Evolutionary conservation across 1,284 basidiomycete genomes (phyloP).

Genomic region (Schizopora paradoxa): DNA sequence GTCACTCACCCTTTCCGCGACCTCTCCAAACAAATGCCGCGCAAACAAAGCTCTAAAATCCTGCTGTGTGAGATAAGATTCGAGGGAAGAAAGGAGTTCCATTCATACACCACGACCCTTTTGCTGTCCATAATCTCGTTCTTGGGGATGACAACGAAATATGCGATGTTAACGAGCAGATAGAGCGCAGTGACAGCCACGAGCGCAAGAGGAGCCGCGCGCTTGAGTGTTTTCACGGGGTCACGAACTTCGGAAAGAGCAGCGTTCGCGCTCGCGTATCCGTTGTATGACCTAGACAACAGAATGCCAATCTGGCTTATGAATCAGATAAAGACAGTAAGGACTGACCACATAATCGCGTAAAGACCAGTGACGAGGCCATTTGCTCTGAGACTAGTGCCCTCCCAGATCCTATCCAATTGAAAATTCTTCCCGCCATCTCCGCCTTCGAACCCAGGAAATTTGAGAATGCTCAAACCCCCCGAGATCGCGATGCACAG

Average conservation of each 20-base stretch:
- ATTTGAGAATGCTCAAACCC: constrained; percentile 45
- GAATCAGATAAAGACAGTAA: not conserved
- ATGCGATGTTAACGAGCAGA: constrained; percentile 59
- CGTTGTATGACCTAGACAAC: constrained; percentile 54
- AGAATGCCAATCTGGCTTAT: not conserved
- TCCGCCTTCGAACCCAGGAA: constrained; percentile 41
- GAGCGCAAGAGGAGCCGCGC: constrained; percentile 61
- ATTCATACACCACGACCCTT: constrained; percentile 55
- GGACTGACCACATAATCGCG: constrained; percentile 55
- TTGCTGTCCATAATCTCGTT: constrained; percentile 57
- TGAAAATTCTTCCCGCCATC: constrained; percentile 45
- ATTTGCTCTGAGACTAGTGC: constrained; percentile 42
- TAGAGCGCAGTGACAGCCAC: constrained; percentile 49
- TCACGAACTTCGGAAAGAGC: constrained; percentile 62
- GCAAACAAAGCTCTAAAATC: constrained; percentile 55
- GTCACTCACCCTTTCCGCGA: constrained; percentile 44
- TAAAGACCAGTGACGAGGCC: constrained; percentile 59
- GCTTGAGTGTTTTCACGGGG: constrained; percentile 61
- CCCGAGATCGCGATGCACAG: constrained; percentile 52
- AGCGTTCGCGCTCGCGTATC: constrained; percentile 69
- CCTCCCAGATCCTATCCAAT: constrained; percentile 53
- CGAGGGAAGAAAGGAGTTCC: too few species aligned
- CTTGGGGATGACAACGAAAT: constrained; percentile 64
- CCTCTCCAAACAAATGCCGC: constrained; percentile 57
- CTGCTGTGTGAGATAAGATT: not conserved